phyloP scores from a whole-genome alignment of 2,329 filamentous ascomycete species.

The Apiospora koreana region DNA sequence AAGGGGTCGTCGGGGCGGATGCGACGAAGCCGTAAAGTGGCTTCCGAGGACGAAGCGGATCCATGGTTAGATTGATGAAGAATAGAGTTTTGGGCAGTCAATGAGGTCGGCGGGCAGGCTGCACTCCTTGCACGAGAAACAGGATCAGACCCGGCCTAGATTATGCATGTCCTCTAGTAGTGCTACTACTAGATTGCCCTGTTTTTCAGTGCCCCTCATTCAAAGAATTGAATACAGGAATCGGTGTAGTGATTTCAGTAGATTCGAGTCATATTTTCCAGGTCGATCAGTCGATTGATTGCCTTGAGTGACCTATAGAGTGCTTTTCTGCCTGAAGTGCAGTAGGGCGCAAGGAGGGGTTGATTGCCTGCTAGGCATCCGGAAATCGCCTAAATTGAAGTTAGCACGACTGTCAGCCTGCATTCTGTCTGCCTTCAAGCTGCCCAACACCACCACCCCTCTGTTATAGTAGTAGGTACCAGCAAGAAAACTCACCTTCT shows the following conservation, averaged over 20 bases:
- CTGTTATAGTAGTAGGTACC: background rate
- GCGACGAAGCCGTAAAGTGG: background rate
- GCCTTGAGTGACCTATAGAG: no score
- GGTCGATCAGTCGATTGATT: background rate
- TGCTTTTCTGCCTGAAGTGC: background rate
- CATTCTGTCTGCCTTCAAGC: background rate
- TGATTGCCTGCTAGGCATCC: background rate
- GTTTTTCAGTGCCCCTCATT: background rate
- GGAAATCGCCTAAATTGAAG: background rate
- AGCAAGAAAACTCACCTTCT: background rate
- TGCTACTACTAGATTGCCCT: background rate
- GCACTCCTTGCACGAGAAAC: background rate
- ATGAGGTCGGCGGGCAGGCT: background rate
- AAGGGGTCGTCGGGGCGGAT: background rate
- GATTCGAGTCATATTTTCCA: background rate
- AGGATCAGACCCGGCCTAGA: background rate
- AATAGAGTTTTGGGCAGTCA: background rate
- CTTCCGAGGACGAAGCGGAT: background rate
- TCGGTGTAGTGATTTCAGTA: no score
- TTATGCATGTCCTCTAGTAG: background rate
- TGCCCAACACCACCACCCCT: background rate
- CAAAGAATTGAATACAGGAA: background rate
- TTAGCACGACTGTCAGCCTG: background rate
- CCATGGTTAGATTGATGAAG: background rate
- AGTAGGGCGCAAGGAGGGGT: background rate